Conservation (phyloP, 768 basidiomycete genomes). For the Amanita polypyramis region DNA sequence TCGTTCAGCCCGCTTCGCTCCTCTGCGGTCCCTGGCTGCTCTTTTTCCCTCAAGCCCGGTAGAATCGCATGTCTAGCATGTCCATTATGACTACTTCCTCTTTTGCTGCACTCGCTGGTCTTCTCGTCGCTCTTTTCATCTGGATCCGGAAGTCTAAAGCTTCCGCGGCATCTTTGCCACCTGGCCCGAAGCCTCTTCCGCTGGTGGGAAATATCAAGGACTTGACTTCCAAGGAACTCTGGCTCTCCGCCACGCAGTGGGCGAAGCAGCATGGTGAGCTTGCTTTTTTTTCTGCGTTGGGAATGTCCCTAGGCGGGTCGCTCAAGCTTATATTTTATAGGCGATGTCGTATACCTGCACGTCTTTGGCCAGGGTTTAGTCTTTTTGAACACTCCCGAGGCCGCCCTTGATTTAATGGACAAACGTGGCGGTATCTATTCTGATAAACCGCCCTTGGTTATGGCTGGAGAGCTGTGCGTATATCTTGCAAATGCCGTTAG, state of each 20-base stretch:
- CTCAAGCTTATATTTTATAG: constrained; percentile 22
- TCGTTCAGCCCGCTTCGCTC: background rate
- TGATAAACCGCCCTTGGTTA: constrained; percentile 59
- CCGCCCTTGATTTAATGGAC: constrained; percentile 54
- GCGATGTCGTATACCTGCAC: constrained; percentile 55
- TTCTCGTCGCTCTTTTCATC: constrained; percentile 28
- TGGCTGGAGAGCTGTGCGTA: constrained; percentile 62
- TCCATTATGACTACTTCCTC: constrained; percentile 16
- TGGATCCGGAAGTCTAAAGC: constrained; percentile 34
- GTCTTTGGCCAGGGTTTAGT: constrained; percentile 58
- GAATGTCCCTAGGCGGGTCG: constrained; percentile 1
- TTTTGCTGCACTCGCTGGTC: constrained; percentile 22
- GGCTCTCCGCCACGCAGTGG: constrained; percentile 55
- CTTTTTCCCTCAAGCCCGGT: background rate
- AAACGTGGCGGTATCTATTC: constrained; percentile 64
- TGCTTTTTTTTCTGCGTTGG: constrained; percentile 12
- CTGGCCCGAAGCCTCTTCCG: constrained; percentile 59
- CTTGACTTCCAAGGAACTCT: constrained; percentile 49
- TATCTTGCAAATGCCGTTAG: constrained; percentile 2
- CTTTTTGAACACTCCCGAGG: constrained; percentile 54
- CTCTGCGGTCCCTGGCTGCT: background rate
- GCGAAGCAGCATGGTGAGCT: constrained; percentile 50
- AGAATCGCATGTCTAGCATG: background rate
- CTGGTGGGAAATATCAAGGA: constrained; percentile 56
- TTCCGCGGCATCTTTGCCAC: constrained; percentile 37